Evolutionary conservation across 345 rosid species (phyloP), one percentile per base, ranked within the genome.

Genomic region (Hypericum androsaemum): DNA sequence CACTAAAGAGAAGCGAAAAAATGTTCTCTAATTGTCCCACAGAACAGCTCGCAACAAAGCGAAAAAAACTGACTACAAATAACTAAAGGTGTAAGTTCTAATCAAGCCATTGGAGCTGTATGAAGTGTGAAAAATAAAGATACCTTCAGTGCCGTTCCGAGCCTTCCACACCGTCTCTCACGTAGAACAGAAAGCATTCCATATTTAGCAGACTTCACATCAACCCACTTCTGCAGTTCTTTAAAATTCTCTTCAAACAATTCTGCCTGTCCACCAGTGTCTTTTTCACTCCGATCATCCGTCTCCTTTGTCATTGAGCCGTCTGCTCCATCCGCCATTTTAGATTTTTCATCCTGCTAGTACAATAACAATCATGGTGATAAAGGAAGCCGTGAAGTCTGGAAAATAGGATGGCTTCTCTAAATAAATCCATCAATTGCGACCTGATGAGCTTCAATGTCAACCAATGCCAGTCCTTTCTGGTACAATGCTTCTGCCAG

Each of bases 61-160:
- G 32, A 22, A 22, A 22, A 22, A 22, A 22, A 22, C 32, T 22
- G 32, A 4, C 4, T 22, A 22, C 32, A 22, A 22, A 4, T 22
- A 22, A 22, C 32, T 22, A 22, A 22, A 22, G 32, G 32, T 22
- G 32, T 22, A 22, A 22, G 32, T 22, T 22, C 32, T 22, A 22
- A 22, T 22, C 32, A 22, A 1, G 32, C 32, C 32, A 22, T 22
- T 22, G 32, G 32, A 1, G 32, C 4, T 22, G 32, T 22, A 22
- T 22, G 32, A 22, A 22, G 32, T 22, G 32, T 22, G 32, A 22
- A 22, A 22, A 22, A 22, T 22, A 10, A 14, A 1, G 11, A 35
- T 71, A 88, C 98, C 98, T 92, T 92, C 53, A 92, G 71, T 1
- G 98, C 97, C 6, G 85, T 77, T 59, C 98, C 97, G 0, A 74